Evolutionary conservation across 2,329 filamentous ascomycete genomes (phyloP), one percentile per base, ranked within the genome.

Genomic region (Talaromyces sp.): DNA sequence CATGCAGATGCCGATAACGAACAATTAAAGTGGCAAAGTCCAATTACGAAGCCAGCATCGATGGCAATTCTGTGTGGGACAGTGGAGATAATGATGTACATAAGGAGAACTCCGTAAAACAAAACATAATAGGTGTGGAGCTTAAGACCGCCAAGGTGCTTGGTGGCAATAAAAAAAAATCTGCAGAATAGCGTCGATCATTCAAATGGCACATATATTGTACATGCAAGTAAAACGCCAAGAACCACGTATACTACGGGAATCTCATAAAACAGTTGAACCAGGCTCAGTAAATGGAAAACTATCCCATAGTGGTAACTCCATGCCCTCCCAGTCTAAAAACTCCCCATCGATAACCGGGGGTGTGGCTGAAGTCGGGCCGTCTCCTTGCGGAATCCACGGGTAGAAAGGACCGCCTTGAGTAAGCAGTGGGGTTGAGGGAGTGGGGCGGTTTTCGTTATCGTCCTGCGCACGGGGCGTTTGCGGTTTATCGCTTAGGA

Each of bases 301-400:
- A 53, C 67, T 70, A 54, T 72, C 70, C 70, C 69, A 72, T 5
- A 69, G 35, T 1, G 68, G 64, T 27, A 71, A 49, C 43, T 71
- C 65, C 66, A 72, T 67, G 1, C 69, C 67, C 48, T 70, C 67
- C 66, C 68, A 68, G 11, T 65, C 64, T 16, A 65, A 32, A 13
- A 67, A 63, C 2, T 49, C 19, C 8, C 58, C 56, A 30, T 61
- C 60, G 3, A 63, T 47, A 7, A 36, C 57, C 41, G 46, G 56
- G 14, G 49, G 63, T 20, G 30, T 65, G 30, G 52, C 49, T 30
- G 36, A 43, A 35, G 40, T 35, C 9, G 51, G 47, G 2, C 52
- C 52, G 3, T 58, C 54, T 1, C 56, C 55, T 13, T 52, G 46
- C 2, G 55, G 51, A 20, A 56, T 47, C 59, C 61, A 65, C 16